Conservation (phyloP, 495 filamentous ascomycete species). For the Penicillium antarcticum region DNA sequence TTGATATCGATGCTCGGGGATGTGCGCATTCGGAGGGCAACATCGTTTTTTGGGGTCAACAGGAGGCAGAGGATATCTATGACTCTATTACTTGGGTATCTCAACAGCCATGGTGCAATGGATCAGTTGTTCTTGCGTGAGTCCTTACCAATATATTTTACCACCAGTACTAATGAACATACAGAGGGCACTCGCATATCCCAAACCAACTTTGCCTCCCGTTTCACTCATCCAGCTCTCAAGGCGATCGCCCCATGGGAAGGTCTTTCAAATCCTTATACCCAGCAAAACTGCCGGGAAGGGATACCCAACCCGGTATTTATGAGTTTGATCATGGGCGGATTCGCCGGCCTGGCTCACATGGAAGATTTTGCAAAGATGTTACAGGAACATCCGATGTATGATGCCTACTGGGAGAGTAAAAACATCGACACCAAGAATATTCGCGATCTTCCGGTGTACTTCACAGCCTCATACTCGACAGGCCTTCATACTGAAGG, state of each 20-base stretch:
- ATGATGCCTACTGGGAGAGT: constrained; percentile 19
- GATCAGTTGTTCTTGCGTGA: constrained; percentile 15
- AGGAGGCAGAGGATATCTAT: constrained; percentile 17
- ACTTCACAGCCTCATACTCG: constrained; percentile 23
- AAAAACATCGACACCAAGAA: constrained; percentile 12
- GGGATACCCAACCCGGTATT: constrained; percentile 11
- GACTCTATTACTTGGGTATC: constrained; percentile 14
- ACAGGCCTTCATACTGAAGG: constrained; percentile 15
- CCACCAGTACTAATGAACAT: not conserved
- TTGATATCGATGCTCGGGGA: constrained; percentile 39
- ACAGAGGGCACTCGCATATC: constrained; percentile 22
- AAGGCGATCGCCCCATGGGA: constrained; percentile 42
- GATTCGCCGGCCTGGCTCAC: not conserved
- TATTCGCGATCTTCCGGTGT: constrained; percentile 20
- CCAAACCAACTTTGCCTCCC: constrained; percentile 33
- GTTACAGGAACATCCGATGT: constrained; percentile 6
- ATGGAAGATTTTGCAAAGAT: constrained; percentile 14
- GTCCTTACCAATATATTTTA: not conserved
- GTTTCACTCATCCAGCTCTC: constrained; percentile 29
- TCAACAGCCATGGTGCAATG: constrained; percentile 18
- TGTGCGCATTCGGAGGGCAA: constrained; percentile 29
- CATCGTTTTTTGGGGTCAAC: constrained; percentile 19
- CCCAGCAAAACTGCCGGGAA: constrained; percentile 17
- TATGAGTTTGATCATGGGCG: constrained; percentile 1
- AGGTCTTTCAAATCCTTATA: constrained; percentile 31